Evolutionary conservation across 2,329 filamentous ascomycete genomes (phyloP).

Genomic region (Colletotrichum siamense): DNA sequence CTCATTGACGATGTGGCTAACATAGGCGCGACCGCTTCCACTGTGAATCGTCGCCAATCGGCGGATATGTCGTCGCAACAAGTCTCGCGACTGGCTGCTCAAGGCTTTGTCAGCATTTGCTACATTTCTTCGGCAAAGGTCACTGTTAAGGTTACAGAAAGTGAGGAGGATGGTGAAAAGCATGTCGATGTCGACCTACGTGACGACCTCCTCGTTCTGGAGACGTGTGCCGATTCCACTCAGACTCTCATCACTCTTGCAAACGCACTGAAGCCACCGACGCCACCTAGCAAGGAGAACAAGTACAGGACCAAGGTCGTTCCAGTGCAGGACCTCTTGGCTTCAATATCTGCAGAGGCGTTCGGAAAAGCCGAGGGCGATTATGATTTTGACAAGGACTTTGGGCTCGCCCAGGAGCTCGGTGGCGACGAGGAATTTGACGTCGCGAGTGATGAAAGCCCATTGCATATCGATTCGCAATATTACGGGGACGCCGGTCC

Average conservation of each 20-base stretch:
- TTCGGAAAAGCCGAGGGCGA: constrained; percentile 69
- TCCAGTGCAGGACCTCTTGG: constrained; percentile 85
- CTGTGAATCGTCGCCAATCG: constrained; percentile 27
- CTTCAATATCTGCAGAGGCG: constrained; percentile 88
- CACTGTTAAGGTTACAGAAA: constrained; percentile 63
- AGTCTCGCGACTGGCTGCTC: constrained; percentile 61
- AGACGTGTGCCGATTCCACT: constrained; percentile 96
- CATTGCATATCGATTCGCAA: constrained; percentile 47
- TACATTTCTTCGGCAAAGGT: constrained; percentile 84
- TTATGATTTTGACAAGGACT: constrained; percentile 69
- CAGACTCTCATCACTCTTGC: constrained; percentile 85
- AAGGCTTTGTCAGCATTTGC: constrained; percentile 86
- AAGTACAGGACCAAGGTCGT: constrained; percentile 90
- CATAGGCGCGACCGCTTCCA: constrained; percentile 11
- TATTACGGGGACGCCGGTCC: constrained; percentile 51
- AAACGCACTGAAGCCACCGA: constrained; percentile 82
- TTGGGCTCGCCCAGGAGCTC: constrained; percentile 58
- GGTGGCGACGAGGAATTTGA: constrained; percentile 43
- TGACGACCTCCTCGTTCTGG: constrained; percentile 86
- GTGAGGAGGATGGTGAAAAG: constrained; percentile 63
- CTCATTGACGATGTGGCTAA: constrained; percentile 75
- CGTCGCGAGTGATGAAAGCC: constrained; percentile 34
- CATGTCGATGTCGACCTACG: constrained; percentile 80
- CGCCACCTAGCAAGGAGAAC: constrained; percentile 78
- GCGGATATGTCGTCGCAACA: constrained; percentile 52